Evolutionary conservation across 306 rosid genomes (phyloP), one percentile per base, ranked within the genome.

Genomic region (Ammopiptanthus mongolicus): DNA sequence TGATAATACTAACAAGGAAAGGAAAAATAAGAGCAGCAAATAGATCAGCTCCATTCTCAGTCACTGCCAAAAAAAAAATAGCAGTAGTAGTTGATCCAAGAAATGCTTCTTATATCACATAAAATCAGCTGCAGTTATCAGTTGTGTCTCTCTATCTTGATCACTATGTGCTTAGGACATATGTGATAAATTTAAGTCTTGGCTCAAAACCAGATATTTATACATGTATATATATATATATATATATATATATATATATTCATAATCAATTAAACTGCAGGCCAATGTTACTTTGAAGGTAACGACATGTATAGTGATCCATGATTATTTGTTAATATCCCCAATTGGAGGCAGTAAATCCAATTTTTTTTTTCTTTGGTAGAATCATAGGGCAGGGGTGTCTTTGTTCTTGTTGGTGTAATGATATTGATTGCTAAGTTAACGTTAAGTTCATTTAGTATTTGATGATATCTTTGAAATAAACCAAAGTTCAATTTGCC

Each of bases 41-140:
- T 33, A 50, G 23, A 77, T 67, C 0, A 85, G 53, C 46, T 69
- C 96, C 94, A 92, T 87, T 65, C 65, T n/a, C 13, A 61, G 8
- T 47, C 33, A 42, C 65, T 66, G 7, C 64, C 15, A 46, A 5
- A 18, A 61, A n/a, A 29, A 28, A 50, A 74, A 73, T 18, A 46
- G 31, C 73, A 44, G 44, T 53, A 56, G 25, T 28, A 75, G 19
- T 74, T 13, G 41, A 57, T 31, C 59, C 37, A 69, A 37, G 22
- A 71, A 70, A 57, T 53, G 29, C 10, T 25, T 42, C 4, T 44
- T 77, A 6, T 25, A 12, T 41, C n/a, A 6, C 47, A 4, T 61
- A 46, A 25, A 34, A 34, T 8, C 19, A 3, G 41, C 58, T 69
- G 25, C 33, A 51, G 2, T 72, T 23, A 4, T 48, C 31, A n/a